These are phyloP conservation scores for Mrakiaceae sp. DNA, from an alignment of 1,284 basidiomycete genomes.

Conservation along the genomic window DNA sequence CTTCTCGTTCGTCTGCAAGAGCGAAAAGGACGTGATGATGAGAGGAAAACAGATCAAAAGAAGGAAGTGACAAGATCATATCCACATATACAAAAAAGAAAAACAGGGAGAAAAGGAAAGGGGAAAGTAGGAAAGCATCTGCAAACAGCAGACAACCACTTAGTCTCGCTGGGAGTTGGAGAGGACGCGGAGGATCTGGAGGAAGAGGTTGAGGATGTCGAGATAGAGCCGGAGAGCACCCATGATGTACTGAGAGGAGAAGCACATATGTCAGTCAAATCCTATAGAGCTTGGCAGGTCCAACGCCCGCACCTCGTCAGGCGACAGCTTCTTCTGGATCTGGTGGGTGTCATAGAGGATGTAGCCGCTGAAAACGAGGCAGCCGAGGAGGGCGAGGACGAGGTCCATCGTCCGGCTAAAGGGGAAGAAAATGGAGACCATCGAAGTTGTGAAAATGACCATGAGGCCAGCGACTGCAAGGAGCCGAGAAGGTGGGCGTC, in stretches of 20 bases:
- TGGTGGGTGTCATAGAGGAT: slow-evolving; percentile 34
- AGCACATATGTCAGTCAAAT: not conserved
- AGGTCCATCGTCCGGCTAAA: slow-evolving; percentile 34
- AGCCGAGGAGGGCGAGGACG: slow-evolving; percentile 29
- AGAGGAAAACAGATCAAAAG: too few species aligned
- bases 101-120: not conserved
- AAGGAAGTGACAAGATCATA: too few species aligned
- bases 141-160: not conserved
- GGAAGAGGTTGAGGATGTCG: slow-evolving; percentile 32
- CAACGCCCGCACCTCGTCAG: slow-evolving; percentile 28
- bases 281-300: slow-evolving; percentile 16
- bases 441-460: slow-evolving; percentile 30
- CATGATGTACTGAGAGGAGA: not conserved
- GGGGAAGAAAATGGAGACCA: slow-evolving; percentile 35
- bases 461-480: slow-evolving; percentile 28
- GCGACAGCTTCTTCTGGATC: slow-evolving; percentile 35
- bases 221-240: slow-evolving; percentile 26
- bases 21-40: too few species aligned
- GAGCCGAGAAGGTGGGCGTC: not conserved
- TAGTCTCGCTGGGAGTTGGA: slow-evolving; percentile 12
- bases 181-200: slow-evolving; percentile 30
- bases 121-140: not conserved
- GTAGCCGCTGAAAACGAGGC: slow-evolving; percentile 33
- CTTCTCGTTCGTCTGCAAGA: too few species aligned
- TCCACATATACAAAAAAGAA: not conserved